A percentile compares a stretch with the other conserved stretches of the same genome.
phyloP scores from a whole-genome alignment of 1,284 basidiomycete genomes.

The Lentinus polychrous region DNA sequence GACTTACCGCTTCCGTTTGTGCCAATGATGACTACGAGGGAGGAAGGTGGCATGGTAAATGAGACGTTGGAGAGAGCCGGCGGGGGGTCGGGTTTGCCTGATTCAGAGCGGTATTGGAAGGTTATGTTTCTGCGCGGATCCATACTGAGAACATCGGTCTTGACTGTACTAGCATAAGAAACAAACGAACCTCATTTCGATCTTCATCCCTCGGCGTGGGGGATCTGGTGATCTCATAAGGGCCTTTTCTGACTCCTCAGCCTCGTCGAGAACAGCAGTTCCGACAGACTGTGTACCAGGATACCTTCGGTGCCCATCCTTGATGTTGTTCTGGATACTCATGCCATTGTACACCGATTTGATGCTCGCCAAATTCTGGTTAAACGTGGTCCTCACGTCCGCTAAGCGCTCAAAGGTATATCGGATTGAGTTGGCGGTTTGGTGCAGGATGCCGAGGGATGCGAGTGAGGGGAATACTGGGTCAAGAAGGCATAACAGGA shows the following conservation, averaged over 20 bases:
- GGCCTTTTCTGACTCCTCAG: background rate
- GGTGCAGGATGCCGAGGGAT: constrained; percentile 8
- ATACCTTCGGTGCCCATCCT: background rate
- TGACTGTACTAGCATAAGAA: background rate
- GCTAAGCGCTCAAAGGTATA: background rate
- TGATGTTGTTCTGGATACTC: background rate
- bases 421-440: background rate
- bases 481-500: background rate
- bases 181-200: constrained; percentile 29
- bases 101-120: constrained; percentile 52
- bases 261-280: background rate
- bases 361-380: background rate
- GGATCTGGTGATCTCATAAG: no score
- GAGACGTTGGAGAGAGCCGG: constrained; percentile 49
- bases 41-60: constrained; percentile 42
- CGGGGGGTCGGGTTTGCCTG: constrained; percentile 22
- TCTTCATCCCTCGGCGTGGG: constrained; percentile 24
- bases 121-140: constrained; percentile 45
- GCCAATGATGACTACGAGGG: constrained; percentile 60
- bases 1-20: constrained; percentile 69
- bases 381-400: background rate
- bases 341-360: constrained; percentile 3
- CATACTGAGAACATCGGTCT: background rate
- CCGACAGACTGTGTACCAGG: no score
- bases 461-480: constrained; percentile 5